Conservation (phyloP, 2,329 filamentous ascomycete species). For the Colletotrichum zoysiae region DNA sequence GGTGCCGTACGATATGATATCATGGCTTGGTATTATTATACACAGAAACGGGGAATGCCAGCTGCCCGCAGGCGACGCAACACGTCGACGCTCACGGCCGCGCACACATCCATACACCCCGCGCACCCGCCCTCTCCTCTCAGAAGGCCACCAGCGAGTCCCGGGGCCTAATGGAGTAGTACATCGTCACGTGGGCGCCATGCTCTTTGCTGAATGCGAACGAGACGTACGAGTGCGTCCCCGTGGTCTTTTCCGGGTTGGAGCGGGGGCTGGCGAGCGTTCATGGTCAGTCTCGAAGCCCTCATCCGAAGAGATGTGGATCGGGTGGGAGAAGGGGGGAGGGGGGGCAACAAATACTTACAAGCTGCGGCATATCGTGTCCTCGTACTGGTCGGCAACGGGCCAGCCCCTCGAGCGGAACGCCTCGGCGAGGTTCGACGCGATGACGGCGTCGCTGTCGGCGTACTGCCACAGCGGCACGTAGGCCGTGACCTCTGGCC, state of each 20-base stretch:
- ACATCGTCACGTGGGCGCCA: conserved; percentile 43
- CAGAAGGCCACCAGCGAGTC: conserved; percentile 34
- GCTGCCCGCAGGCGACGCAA: background rate
- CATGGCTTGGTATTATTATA: background rate
- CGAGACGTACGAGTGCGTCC: conserved; percentile 43
- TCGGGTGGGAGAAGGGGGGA: too few species aligned
- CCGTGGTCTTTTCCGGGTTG: conserved; percentile 16
- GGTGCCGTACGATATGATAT: background rate
- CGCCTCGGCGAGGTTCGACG: conserved; percentile 35
- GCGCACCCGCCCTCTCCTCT: background rate
- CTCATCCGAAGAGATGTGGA: background rate
- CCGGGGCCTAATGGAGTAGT: conserved; percentile 42
- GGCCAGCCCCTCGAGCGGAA: conserved; percentile 39
- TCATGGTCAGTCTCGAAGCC: conserved; percentile 7
- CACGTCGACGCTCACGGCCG: background rate
- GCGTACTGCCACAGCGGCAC: conserved; percentile 47
- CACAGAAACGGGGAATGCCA: background rate
- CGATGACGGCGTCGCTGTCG: conserved; percentile 38
- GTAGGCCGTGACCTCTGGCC: conserved; percentile 47
- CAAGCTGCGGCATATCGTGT: conserved; percentile 35
- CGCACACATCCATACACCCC: background rate
- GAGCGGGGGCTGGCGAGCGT: conserved; percentile 32
- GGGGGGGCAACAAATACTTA: conserved; percentile 19
- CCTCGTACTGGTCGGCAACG: conserved; percentile 38
- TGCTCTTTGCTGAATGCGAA: conserved; percentile 43